Evolutionary conservation across 2,329 filamentous ascomycete species (phyloP).

Genomic region (Calonectria fujianensis): DNA sequence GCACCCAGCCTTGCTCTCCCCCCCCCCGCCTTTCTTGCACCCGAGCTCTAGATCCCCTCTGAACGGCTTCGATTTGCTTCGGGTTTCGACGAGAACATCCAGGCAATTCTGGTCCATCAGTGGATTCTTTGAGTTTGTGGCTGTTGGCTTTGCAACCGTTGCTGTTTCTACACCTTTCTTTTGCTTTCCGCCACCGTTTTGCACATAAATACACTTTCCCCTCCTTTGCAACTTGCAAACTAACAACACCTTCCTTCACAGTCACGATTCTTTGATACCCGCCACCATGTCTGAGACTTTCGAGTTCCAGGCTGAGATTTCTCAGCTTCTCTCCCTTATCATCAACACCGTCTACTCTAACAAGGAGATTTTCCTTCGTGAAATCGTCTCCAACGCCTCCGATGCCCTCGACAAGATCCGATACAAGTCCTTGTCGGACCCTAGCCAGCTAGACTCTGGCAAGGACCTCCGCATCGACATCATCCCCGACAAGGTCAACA

Average conservation of each 20-base stretch:
- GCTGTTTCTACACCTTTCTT: background rate
- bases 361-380: slow-evolving; percentile 99
- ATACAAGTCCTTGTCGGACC: slow-evolving; percentile 98
- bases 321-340: slow-evolving; percentile 99
- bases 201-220: slow-evolving; percentile 28
- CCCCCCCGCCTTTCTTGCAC: background rate
- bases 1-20: slow-evolving; percentile 18
- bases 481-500: slow-evolving; percentile 97
- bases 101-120: slow-evolving; percentile 10
- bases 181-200: slow-evolving; percentile 36
- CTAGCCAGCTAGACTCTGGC: slow-evolving; percentile 95
- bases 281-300: slow-evolving; percentile 95
- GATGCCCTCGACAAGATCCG: slow-evolving; percentile 99
- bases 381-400: slow-evolving; percentile 98
- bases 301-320: slow-evolving; percentile 99
- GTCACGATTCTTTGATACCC: slow-evolving; percentile 64
- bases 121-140: slow-evolving; percentile 11
- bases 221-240: slow-evolving; percentile 40
- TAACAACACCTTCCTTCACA: slow-evolving; percentile 45
- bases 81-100: slow-evolving; percentile 2
- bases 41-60: background rate
- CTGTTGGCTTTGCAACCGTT: background rate
- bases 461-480: slow-evolving; percentile 99
- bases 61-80: background rate
- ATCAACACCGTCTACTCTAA: slow-evolving; percentile 99